Evolutionary conservation across 345 rosid species (phyloP).

Genomic region (Atalantia buxifolia): DNA sequence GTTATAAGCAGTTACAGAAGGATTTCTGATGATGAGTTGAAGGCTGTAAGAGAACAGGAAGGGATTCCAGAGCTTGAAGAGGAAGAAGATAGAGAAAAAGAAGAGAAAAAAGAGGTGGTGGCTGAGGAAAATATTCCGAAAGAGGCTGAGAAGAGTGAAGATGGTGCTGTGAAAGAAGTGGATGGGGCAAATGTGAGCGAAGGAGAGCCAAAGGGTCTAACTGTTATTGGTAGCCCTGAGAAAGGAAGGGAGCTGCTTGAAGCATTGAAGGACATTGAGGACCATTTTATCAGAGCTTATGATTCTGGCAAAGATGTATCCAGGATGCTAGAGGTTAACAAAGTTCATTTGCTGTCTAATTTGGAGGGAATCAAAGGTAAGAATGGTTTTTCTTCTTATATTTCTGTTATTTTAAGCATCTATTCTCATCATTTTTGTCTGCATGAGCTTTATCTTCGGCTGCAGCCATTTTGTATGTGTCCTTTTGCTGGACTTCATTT

Average conservation of each 20-base stretch:
- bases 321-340: constrained; percentile 66
- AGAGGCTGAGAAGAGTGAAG: constrained; percentile 25
- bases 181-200: constrained; percentile 28
- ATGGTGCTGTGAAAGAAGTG: constrained; percentile 25
- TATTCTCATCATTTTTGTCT: background rate
- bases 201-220: constrained; percentile 42
- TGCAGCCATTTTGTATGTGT: background rate
- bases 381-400: background rate
- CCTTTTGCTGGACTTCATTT: background rate
- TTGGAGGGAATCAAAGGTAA: constrained; percentile 62
- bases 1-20: constrained; percentile 43
- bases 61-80: constrained; percentile 81
- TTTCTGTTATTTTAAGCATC: background rate
- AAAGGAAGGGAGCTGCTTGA: constrained; percentile 67
- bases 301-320: constrained; percentile 73
- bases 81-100: constrained; percentile 34
- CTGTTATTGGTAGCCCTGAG: constrained; percentile 44
- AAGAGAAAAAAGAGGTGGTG: constrained; percentile 25
- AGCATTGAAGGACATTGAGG: constrained; percentile 66
- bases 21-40: constrained; percentile 52
- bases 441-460: background rate
- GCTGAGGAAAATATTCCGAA: constrained; percentile 19
- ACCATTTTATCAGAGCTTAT: constrained; percentile 65
- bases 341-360: constrained; percentile 48
- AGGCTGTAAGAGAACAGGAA: constrained; percentile 60